These are phyloP conservation scores for Nyssa sinensis DNA, from an alignment of 148 eudicot species.

Conservation along the genomic window DNA sequence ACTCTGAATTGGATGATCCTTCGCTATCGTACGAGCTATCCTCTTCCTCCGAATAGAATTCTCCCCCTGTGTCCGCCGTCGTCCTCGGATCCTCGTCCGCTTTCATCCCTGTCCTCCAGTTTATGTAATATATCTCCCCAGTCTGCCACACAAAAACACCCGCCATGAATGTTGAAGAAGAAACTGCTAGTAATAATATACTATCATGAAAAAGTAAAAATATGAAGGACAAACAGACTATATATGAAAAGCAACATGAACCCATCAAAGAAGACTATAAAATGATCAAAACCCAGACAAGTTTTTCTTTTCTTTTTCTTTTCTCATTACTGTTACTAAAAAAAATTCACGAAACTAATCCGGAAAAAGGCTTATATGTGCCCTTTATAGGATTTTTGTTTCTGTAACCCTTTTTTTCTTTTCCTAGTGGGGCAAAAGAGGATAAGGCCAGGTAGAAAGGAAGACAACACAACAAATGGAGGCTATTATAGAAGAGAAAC, in stretches of 20 bases:
- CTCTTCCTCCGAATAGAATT: slow-evolving; percentile 33
- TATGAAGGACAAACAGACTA: background rate
- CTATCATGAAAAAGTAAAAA: background rate
- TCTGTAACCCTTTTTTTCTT: background rate
- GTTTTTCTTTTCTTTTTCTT: background rate
- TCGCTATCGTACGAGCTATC: slow-evolving; percentile 50
- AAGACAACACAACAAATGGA: background rate
- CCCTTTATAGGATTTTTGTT: slow-evolving; percentile 14
- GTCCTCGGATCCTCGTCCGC: slow-evolving; percentile 63
- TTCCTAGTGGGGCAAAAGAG: background rate
- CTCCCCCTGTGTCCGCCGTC: slow-evolving; percentile 21
- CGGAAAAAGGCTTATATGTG: background rate
- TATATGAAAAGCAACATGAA: background rate
- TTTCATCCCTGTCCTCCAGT: slow-evolving; percentile 85
- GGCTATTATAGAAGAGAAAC: background rate
- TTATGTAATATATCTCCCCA: slow-evolving; percentile 85
- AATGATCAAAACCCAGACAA: background rate
- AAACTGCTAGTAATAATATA: background rate
- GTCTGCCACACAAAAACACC: slow-evolving; percentile 36
- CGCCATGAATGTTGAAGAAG: background rate
- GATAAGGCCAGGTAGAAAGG: background rate
- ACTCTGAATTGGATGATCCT: slow-evolving; percentile 51
- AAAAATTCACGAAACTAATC: no score
- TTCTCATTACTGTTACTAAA: no score
- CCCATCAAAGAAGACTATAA: slow-evolving; percentile 9